Evolutionary conservation across 2,329 filamentous ascomycete species (phyloP).

Genomic region (Conoideocrella luteorostrata): DNA sequence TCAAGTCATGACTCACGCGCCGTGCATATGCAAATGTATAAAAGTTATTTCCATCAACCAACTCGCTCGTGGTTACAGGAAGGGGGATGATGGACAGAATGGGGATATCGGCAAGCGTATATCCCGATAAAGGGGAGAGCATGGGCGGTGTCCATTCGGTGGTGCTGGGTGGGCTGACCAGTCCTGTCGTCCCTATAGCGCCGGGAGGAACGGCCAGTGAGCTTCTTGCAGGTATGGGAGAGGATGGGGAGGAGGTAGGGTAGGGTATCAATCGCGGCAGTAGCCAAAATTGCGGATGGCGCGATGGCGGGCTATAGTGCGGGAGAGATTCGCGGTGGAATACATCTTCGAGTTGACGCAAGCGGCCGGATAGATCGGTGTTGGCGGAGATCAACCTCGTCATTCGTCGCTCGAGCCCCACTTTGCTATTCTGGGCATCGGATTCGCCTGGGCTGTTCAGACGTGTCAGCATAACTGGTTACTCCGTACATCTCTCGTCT

Average conservation of each 20-base stretch:
- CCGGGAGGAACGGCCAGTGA: not conserved
- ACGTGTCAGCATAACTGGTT: not conserved
- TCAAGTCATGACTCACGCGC: conserved; percentile 22
- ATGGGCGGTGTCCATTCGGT: conserved; percentile 10
- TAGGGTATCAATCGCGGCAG: conserved; percentile 9
- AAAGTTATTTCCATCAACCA: conserved; percentile 25
- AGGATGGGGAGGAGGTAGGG: conserved; percentile 5
- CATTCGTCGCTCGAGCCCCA: conserved; percentile 28
- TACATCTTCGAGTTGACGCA: conserved; percentile 21
- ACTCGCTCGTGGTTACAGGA: conserved; percentile 23
- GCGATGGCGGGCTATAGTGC: conserved; percentile 9
- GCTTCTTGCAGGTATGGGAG: too few species aligned
- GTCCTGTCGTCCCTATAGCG: not conserved
- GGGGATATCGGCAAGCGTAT: conserved; percentile 24
- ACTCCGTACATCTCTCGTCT: not conserved
- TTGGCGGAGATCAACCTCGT: conserved; percentile 28
- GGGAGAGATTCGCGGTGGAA: conserved; percentile 13
- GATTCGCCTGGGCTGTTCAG: conserved; percentile 24
- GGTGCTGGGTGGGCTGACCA: conserved; percentile 1
- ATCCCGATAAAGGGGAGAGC: conserved; percentile 22
- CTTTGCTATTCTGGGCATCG: conserved; percentile 29
- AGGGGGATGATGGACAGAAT: conserved; percentile 25
- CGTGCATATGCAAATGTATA: conserved; percentile 24
- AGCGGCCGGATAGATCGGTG: conserved; percentile 22
- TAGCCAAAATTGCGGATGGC: conserved; percentile 6